Evolutionary conservation across 257 asterid genomes (phyloP), one percentile per base, ranked within the genome.

Genomic region (Ophiorrhiza pumila): DNA sequence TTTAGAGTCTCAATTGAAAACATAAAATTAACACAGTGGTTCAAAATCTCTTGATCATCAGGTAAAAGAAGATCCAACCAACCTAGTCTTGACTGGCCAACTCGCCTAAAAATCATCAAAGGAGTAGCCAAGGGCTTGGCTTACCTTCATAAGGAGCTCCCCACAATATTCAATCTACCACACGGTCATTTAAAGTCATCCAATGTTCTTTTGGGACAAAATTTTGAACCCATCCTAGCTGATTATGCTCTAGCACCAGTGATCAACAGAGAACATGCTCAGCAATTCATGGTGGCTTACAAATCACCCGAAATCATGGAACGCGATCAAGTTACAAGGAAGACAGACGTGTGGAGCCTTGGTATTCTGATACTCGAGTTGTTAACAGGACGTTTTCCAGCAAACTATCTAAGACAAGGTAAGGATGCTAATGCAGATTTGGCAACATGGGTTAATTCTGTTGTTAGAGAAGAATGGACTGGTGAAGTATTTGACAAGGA

Each of bases 171-270:
- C 7, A 27, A 83, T 22, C 83, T 88, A 0, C 97, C 96, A 0
- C 93, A 90, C 47, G 97, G 97, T 39, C 85, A 91, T 75, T 85
- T 91, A 22, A 91, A 91, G 69, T 91, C 97, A 4, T 87, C 96
- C 0, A 91, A 88, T 66, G 89, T 88, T 34, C 93, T 88, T 2
- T 63, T 90, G 0, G 78, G 80, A 78, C 1, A 69, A 52, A 71
- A 67, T 5, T 75, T 72, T 17, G 85, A 79, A 35, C 82, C 93
- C 12, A 49, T 88, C 6, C 72, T 91, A 5, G 74, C 86, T 4
- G 93, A 90, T 55, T 90, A 85, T 34, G 91, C 84, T 0, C 80
- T 87, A 8, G 71, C 77, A 0, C 89, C 91, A 2, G 79, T 89
- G 55, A 84, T 84, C 65, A 82, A 85, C 74, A 77, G 69, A 76